Conservation (phyloP, 2,329 filamentous ascomycete genomes). For the Clarireedia monteithiana region DNA sequence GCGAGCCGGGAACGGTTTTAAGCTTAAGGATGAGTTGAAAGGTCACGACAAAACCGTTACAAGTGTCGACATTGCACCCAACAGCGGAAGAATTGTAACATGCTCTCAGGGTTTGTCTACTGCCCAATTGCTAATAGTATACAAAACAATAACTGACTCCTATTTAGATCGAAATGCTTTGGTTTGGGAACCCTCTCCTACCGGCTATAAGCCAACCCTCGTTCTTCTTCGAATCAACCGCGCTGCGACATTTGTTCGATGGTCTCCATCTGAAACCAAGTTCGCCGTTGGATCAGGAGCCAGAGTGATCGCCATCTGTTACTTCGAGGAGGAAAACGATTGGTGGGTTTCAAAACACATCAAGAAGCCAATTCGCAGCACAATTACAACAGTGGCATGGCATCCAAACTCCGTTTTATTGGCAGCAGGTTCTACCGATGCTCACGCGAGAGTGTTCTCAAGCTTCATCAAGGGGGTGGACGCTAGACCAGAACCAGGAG, state of each 20-base stretch:
- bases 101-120: conserved; percentile 75
- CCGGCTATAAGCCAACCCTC: conserved; percentile 92
- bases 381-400: conserved; percentile 91
- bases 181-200: conserved; percentile 91
- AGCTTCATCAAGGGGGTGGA: conserved; percentile 96
- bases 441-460: conserved; percentile 89
- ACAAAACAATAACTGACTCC: neutral
- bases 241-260: conserved; percentile 92
- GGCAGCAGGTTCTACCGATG: conserved; percentile 93
- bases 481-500: conserved; percentile 71
- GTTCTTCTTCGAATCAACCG: conserved; percentile 96
- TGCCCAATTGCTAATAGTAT: neutral
- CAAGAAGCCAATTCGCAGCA: conserved; percentile 97
- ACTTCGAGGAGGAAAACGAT: conserved; percentile 98
- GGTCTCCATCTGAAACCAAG: conserved; percentile 94
- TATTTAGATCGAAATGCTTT: conserved; percentile 84
- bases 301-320: conserved; percentile 91
- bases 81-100: conserved; percentile 87
- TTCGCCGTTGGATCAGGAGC: conserved; percentile 97
- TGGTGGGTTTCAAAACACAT: conserved; percentile 99
- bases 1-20: conserved; percentile 64
- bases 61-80: conserved; percentile 88
- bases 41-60: conserved; percentile 97
- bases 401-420: conserved; percentile 95
- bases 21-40: conserved; percentile 84